Evolutionary conservation across 176 grass and related monocot species (phyloP).

Genomic region (Triticum timopheevii): DNA sequence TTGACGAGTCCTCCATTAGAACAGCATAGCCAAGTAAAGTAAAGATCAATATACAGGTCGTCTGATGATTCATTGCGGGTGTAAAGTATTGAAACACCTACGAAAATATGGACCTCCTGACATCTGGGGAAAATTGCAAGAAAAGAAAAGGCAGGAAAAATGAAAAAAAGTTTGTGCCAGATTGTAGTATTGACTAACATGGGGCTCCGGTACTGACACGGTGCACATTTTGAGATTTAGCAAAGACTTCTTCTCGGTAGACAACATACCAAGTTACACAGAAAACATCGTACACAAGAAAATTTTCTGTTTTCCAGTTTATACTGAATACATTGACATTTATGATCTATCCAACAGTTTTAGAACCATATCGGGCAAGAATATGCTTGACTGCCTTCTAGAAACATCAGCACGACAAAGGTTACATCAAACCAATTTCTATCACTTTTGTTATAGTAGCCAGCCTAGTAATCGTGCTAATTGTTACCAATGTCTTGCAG

Average conservation of each 20-base stretch:
- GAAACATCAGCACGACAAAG: background rate
- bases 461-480: background rate
- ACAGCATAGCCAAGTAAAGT: background rate
- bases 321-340: background rate
- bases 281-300: background rate
- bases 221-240: background rate
- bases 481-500: background rate
- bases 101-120: background rate
- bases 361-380: background rate
- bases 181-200: background rate
- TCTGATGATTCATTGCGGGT: background rate
- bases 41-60: background rate
- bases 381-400: background rate
- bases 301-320: background rate
- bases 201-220: background rate
- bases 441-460: background rate
- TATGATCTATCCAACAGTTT: background rate
- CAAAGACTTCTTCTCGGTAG: background rate
- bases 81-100: background rate
- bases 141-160: background rate
- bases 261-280: background rate
- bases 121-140: background rate
- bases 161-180: background rate
- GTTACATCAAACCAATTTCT: background rate
- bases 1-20: constrained; percentile 25